phyloP scores from a whole-genome alignment of 352 stramenopile species.

The Phytophthora pistaciae region DNA sequence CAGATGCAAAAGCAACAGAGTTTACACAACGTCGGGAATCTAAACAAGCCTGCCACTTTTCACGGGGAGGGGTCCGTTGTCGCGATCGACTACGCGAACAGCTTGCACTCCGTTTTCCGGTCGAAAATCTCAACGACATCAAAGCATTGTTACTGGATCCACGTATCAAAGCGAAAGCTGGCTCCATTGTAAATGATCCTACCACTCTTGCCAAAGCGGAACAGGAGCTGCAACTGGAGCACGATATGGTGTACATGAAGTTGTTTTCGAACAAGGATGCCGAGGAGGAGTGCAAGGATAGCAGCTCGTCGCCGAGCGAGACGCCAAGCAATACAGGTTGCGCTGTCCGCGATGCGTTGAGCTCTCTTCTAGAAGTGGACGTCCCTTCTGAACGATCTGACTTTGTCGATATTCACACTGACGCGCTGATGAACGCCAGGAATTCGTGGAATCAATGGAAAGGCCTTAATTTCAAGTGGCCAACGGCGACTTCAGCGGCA shows the following conservation, averaged over 20 bases:
- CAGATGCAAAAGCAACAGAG: too few species aligned
- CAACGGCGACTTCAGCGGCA: not conserved
- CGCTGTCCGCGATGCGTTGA: not conserved
- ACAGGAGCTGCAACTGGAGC: not conserved
- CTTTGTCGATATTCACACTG: not conserved
- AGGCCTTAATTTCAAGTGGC: not conserved
- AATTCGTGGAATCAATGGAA: slow-evolving; percentile 15
- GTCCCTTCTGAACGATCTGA: not conserved
- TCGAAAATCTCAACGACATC: slow-evolving; percentile 9
- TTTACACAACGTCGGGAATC: not conserved
- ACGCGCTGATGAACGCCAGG: too few species aligned
- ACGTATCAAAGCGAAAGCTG: slow-evolving; percentile 17
- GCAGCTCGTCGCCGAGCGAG: not conserved
- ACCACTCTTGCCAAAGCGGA: not conserved
- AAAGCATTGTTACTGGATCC: slow-evolving; percentile 16
- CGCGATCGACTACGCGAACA: slow-evolving; percentile 3
- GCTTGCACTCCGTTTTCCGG: slow-evolving; percentile 2
- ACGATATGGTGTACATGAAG: not conserved
- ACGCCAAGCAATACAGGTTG: not conserved
- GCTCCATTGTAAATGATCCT: slow-evolving; percentile 3
- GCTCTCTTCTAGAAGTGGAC: not conserved
- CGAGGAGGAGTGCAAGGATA: not conserved
- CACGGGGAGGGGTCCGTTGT: not conserved
- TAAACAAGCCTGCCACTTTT: not conserved
- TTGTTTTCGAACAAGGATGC: not conserved